Base-by-base conservation (phyloP, 1,139 yeast genomes). In the Debaryomyces udenii region DNA sequence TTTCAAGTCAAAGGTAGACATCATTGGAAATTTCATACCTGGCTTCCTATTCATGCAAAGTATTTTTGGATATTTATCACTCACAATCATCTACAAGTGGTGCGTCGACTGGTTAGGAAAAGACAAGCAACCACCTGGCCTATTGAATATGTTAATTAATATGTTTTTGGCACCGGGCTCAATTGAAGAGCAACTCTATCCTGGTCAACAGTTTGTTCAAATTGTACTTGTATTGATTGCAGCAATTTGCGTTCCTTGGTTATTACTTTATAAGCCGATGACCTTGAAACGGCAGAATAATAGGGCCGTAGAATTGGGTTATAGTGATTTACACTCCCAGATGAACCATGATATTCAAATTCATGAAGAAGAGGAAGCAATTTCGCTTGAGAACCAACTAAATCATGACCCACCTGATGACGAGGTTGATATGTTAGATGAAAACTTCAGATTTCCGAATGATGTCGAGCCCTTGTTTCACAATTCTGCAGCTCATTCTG, bases 111-210 rank as follows among this genome's bases (percentile, higher is more conserved):
- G 99, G 99, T 65, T 85, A 37, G 84, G 78, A 6, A 75, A 75
- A 26, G 83, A 72, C 2, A 80, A 75, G 52, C 85, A 86, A 39
- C 95, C 99, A 1, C 99, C 99, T 2, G 95, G 97, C 20, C 71
- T 93, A 53, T 77, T 93, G 49, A 91, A 93, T 63, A 93, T 93
- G 96, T 76, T 93, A 55, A 93, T 93, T 55, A 87, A 87, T 58
- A 93, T 93, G 99, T 93, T 94, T 60, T 73, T 93, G 56, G 73
- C 96, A 0, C 99, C 99, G 4, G 98, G 99, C 2, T 79, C 70
- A 5, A 80, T 93, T 37, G 96, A 87, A 37, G 96, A 84, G 39
- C 86, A 75, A 39, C 72, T 93, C 33, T 93, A 89, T 61, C 80
- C 85, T 1, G 96, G 96, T 15, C 99, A 93, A 63, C 80, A 83